A percentile compares a stretch with the other conserved stretches of the same genome.
Conservation (phyloP, 805 yeast genomes). For the Debaryomyces tyrocola region DNA sequence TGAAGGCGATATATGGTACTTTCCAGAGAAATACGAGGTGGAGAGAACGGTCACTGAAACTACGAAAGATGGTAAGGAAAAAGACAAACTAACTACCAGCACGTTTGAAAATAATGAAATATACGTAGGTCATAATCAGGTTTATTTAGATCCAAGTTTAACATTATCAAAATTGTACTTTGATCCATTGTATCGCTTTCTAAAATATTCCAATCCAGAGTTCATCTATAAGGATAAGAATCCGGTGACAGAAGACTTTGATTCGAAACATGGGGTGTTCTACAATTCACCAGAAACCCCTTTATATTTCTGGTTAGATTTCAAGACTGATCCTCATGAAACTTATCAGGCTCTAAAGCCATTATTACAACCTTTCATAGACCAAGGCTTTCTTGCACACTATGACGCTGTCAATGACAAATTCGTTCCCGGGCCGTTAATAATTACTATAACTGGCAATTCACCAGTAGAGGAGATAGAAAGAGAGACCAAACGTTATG, state of each 20-base stretch:
- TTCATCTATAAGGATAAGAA: slow-evolving; percentile 7
- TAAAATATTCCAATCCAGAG: slow-evolving; percentile 48
- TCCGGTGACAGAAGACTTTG: slow-evolving; percentile 13
- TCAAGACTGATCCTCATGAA: slow-evolving; percentile 53
- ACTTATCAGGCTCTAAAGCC: slow-evolving; percentile 48
- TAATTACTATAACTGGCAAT: slow-evolving; percentile 67
- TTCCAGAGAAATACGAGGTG: slow-evolving; percentile 30
- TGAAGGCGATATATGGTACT: slow-evolving; percentile 68
- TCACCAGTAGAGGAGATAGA: slow-evolving; percentile 46
- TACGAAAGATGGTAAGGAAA: slow-evolving; percentile 14
- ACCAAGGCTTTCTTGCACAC: slow-evolving; percentile 50
- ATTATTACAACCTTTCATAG: slow-evolving; percentile 48
- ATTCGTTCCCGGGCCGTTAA: slow-evolving; percentile 52
- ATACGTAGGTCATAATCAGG: slow-evolving; percentile 63
- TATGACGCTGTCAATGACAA: slow-evolving; percentile 36
- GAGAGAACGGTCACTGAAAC: slow-evolving; percentile 26
- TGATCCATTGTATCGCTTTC: slow-evolving; percentile 48
- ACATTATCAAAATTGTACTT: slow-evolving; percentile 54
- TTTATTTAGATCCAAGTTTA: slow-evolving; percentile 42
- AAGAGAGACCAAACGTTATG: slow-evolving; percentile 26
- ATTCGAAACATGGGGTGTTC: slow-evolving; percentile 29
- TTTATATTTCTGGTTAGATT: slow-evolving; percentile 61
- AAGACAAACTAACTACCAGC: slow-evolving; percentile 12
- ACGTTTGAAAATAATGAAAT: slow-evolving; percentile 32
- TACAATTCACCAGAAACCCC: slow-evolving; percentile 51